Evolutionary conservation across 2,329 filamentous ascomycete species (phyloP).

Genomic region (Ascochyta rabiei): DNA sequence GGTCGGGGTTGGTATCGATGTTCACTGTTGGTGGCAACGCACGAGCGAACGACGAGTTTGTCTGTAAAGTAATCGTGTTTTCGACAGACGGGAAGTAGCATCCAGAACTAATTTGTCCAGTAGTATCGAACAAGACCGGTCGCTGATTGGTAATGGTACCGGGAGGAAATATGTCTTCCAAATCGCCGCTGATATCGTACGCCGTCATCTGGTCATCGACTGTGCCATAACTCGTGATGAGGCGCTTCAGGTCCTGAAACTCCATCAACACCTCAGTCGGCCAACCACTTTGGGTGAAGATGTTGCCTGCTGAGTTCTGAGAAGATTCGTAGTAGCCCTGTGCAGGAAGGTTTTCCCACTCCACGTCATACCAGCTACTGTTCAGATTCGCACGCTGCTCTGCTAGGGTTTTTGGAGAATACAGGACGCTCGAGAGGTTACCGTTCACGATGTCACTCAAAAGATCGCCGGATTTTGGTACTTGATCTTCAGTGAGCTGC

Average conservation of each 20-base stretch:
- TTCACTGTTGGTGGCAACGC: slow-evolving; percentile 25
- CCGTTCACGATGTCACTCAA: slow-evolving; percentile 57
- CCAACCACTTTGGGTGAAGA: slow-evolving; percentile 65
- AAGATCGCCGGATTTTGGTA: slow-evolving; percentile 54
- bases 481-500: slow-evolving; percentile 46
- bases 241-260: slow-evolving; percentile 58
- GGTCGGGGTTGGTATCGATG: slow-evolving; percentile 30
- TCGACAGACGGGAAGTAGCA: slow-evolving; percentile 60
- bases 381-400: slow-evolving; percentile 64
- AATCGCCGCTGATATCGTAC: slow-evolving; percentile 63
- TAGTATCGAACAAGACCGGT: slow-evolving; percentile 41
- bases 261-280: slow-evolving; percentile 66
- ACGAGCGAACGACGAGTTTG: slow-evolving; percentile 56
- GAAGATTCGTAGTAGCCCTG: slow-evolving; percentile 59
- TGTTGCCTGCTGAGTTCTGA: slow-evolving; percentile 41
- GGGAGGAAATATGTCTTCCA: slow-evolving; percentile 61
- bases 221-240: slow-evolving; percentile 62
- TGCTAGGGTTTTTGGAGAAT: slow-evolving; percentile 58
- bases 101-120: slow-evolving; percentile 55
- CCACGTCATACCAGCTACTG: slow-evolving; percentile 60
- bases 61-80: slow-evolving; percentile 50
- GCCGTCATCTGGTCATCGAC: slow-evolving; percentile 62
- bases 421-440: slow-evolving; percentile 59
- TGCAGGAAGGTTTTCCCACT: slow-evolving; percentile 52
- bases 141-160: slow-evolving; percentile 38